phyloP scores from a whole-genome alignment of 306 rosid species.

The Sphenostylis stenocarpa region DNA sequence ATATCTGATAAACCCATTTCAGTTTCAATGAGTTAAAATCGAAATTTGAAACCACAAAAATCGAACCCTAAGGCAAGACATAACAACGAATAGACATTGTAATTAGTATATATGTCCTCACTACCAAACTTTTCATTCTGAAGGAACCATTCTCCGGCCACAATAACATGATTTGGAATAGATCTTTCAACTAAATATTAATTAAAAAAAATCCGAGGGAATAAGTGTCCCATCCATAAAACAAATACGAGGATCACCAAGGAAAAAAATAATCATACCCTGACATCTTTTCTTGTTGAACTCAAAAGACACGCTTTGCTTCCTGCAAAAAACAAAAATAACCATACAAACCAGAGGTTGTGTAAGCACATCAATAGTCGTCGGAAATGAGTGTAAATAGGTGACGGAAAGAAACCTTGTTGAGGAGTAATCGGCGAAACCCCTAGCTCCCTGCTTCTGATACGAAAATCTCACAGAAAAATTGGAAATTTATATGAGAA shows the following conservation, averaged over 20 bases:
- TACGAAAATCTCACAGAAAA: neutral
- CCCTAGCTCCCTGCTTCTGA: neutral
- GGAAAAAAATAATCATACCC: slow-evolving; percentile 23
- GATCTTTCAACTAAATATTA: neutral
- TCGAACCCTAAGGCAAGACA: neutral
- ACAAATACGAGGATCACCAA: neutral
- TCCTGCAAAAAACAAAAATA: slow-evolving; percentile 32
- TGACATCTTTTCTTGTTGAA: slow-evolving; percentile 20
- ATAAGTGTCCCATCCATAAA: neutral
- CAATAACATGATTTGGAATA: neutral
- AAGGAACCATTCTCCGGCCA: neutral
- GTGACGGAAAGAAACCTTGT: neutral
- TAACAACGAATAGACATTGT: neutral
- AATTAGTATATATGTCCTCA: neutral
- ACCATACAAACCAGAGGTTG: neutral
- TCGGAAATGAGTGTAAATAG: neutral
- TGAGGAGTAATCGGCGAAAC: neutral
- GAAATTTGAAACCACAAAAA: neutral
- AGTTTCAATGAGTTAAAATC: neutral
- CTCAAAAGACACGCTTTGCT: neutral
- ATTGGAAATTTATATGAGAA: neutral
- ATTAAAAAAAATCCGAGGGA: neutral
- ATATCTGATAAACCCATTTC: neutral
- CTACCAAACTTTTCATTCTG: neutral
- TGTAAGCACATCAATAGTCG: neutral